Percentiles rank a stretch among this genome's conserved stretches.
Conservation (phyloP, 1,139 yeast genomes). For the Saccharomyces pastorianus region DNA sequence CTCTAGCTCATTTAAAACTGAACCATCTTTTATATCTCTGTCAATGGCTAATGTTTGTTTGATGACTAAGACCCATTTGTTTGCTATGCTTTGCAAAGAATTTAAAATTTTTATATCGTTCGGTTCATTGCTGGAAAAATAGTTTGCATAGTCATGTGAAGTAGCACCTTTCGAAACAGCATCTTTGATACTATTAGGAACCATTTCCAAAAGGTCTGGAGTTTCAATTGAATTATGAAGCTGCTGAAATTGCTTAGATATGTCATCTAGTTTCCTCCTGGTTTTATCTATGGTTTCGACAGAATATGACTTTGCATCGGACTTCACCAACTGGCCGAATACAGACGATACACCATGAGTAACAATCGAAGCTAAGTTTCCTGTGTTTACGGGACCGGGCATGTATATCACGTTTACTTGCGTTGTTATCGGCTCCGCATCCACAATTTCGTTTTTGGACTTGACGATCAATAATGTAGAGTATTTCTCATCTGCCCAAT, state of each 20-base stretch:
- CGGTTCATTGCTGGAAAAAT: slow-evolving; percentile 33
- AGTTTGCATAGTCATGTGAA: slow-evolving; percentile 24
- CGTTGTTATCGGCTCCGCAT: slow-evolving; percentile 10
- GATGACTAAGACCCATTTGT: slow-evolving; percentile 63
- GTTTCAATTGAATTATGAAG: slow-evolving; percentile 60
- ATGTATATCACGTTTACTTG: slow-evolving; percentile 22
- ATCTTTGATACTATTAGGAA: slow-evolving; percentile 47
- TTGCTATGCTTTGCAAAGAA: slow-evolving; percentile 56
- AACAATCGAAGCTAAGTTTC: slow-evolving; percentile 49
- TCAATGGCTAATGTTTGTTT: slow-evolving; percentile 49
- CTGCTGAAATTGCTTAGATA: slow-evolving; percentile 60
- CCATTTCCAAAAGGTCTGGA: slow-evolving; percentile 50
- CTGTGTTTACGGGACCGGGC: slow-evolving; percentile 32
- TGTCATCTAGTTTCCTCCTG: slow-evolving; percentile 59
- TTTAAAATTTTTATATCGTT: slow-evolving; percentile 54
- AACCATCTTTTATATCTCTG: slow-evolving; percentile 49
- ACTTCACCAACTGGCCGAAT: slow-evolving; percentile 38
- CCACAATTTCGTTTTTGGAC: slow-evolving; percentile 9
- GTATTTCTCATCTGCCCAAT: background rate
- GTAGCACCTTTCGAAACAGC: slow-evolving; percentile 35
- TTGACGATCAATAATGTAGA: slow-evolving; percentile 10
- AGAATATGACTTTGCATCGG: slow-evolving; percentile 15
- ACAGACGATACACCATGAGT: slow-evolving; percentile 48
- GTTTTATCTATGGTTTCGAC: slow-evolving; percentile 39
- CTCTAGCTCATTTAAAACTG: slow-evolving; percentile 60